Percentiles rank a stretch among this genome's conserved stretches.
phyloP scores from a whole-genome alignment of 2,329 filamentous ascomycete species.

The Microsporum ferrugineum region DNA sequence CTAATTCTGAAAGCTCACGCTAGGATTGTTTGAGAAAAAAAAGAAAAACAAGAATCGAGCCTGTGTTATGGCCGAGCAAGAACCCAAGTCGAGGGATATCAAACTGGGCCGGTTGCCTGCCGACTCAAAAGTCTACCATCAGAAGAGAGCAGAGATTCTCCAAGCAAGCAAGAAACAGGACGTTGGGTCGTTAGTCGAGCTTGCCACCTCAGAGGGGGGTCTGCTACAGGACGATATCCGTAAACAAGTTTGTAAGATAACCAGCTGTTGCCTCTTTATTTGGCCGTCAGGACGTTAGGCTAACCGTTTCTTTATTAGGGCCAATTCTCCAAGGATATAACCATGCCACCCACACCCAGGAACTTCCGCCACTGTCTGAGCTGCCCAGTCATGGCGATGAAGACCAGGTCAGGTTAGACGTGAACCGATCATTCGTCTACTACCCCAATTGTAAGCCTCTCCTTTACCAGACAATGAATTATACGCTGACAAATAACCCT shows the following conservation, averaged over 20 bases:
- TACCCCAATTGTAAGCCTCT: constrained; percentile 63
- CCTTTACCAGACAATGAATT: neutral
- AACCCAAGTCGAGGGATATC: neutral
- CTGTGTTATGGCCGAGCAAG: neutral
- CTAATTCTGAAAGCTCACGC: neutral
- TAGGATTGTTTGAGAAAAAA: too few species aligned
- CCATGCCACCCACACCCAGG: constrained; percentile 9
- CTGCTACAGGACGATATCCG: constrained; percentile 58
- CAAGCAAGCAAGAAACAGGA: constrained; percentile 51
- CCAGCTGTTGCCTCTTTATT: neutral
- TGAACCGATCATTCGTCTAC: constrained; percentile 93
- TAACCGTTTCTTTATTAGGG: neutral
- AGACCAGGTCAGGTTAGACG: constrained; percentile 81
- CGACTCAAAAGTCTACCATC: neutral
- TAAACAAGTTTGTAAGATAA: constrained; percentile 59
- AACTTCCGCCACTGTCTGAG: constrained; percentile 40
- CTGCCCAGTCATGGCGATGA: constrained; percentile 74
- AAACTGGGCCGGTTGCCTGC: neutral
- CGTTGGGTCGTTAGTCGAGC: constrained; percentile 43
- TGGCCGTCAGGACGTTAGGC: neutral
- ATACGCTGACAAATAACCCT: constrained; percentile 15
- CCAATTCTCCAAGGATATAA: constrained; percentile 39
- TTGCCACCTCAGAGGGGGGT: constrained; percentile 56
- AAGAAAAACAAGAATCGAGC: neutral
- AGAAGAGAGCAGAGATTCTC: constrained; percentile 41